A percentile compares a stretch with the other conserved stretches of the same genome.
Evolutionary conservation across 2,329 filamentous ascomycete genomes (phyloP).

Genomic region (Onygenales sp.): DNA sequence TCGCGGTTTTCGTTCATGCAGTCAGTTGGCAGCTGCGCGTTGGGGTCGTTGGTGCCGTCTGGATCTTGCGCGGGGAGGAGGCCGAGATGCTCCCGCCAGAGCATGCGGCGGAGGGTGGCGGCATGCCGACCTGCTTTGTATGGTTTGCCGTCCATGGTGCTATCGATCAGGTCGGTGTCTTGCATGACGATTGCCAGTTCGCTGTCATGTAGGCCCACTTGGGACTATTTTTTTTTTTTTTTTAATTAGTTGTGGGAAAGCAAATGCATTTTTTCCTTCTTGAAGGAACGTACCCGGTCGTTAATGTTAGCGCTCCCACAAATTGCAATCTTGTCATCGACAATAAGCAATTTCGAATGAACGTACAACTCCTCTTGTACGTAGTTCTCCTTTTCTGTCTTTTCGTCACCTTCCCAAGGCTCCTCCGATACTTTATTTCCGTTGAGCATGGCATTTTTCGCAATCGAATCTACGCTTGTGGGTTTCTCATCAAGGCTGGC

Average conservation of each 20-base stretch:
- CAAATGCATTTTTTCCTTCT: background rate
- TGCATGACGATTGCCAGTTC: slow-evolving; percentile 82
- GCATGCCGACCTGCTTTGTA: slow-evolving; percentile 68
- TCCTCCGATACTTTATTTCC: slow-evolving; percentile 57
- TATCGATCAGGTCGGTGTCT: slow-evolving; percentile 60
- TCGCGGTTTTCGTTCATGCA: slow-evolving; percentile 66
- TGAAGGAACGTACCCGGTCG: slow-evolving; percentile 39
- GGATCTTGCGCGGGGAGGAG: slow-evolving; percentile 64
- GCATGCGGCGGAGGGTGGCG: slow-evolving; percentile 68
- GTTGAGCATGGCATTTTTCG: slow-evolving; percentile 72
- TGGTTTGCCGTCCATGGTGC: slow-evolving; percentile 60
- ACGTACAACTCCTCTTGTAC: slow-evolving; percentile 95
- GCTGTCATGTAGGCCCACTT: slow-evolving; percentile 73
- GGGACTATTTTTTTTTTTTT: too few relatives aligned
- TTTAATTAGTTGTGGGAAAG: background rate
- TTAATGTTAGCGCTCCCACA: slow-evolving; percentile 66
- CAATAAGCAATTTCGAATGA: slow-evolving; percentile 75
- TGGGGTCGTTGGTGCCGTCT: slow-evolving; percentile 57
- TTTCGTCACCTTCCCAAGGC: slow-evolving; percentile 62
- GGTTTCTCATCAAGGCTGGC: slow-evolving; percentile 30
- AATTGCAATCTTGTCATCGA: slow-evolving; percentile 70
- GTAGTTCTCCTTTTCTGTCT: slow-evolving; percentile 75
- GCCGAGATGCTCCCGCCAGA: slow-evolving; percentile 87
- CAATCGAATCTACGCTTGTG: slow-evolving; percentile 45
- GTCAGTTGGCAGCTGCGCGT: slow-evolving; percentile 65